These are phyloP conservation scores for Tylopilus felleus DNA, from an alignment of 768 basidiomycete genomes.

Conservation along the genomic window DNA sequence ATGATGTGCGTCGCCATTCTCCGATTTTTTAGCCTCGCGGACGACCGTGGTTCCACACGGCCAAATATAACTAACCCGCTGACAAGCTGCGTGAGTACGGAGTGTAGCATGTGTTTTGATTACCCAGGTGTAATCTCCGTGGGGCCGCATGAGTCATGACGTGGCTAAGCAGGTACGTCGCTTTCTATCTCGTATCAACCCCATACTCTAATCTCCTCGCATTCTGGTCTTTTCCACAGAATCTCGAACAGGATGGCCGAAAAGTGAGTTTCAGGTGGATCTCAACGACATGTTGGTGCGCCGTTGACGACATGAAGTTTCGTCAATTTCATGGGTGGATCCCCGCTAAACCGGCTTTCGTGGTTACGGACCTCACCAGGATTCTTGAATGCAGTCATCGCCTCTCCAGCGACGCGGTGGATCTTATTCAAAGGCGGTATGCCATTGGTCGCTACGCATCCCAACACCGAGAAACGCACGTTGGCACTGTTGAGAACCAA, in stretches of 20 bases:
- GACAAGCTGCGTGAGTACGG: background rate
- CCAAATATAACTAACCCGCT: conserved; percentile 15
- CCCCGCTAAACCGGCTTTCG: conserved; percentile 75
- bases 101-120: background rate
- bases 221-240: background rate
- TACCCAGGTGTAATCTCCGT: background rate
- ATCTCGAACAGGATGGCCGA: conserved; percentile 29
- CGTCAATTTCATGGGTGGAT: conserved; percentile 53
- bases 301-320: conserved; percentile 31
- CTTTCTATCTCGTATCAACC: conserved; percentile 3
- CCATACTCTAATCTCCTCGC: background rate
- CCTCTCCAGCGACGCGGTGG: conserved; percentile 64
- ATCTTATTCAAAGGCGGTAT: conserved; percentile 71
- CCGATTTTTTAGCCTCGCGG: background rate
- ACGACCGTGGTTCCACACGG: background rate
- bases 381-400: conserved; percentile 72
- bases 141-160: conserved; percentile 3
- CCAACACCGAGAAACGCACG: conserved; percentile 32
- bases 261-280: conserved; percentile 23
- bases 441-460: conserved; percentile 51
- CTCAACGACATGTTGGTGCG: background rate
- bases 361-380: conserved; percentile 74
- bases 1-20: background rate
- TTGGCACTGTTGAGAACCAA: conserved; percentile 57
- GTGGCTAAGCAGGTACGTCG: conserved; percentile 10